Evolutionary conservation across 2,329 filamentous ascomycete genomes (phyloP), one percentile per base, ranked within the genome.

Genomic region (Stachybotrys elegans): DNA sequence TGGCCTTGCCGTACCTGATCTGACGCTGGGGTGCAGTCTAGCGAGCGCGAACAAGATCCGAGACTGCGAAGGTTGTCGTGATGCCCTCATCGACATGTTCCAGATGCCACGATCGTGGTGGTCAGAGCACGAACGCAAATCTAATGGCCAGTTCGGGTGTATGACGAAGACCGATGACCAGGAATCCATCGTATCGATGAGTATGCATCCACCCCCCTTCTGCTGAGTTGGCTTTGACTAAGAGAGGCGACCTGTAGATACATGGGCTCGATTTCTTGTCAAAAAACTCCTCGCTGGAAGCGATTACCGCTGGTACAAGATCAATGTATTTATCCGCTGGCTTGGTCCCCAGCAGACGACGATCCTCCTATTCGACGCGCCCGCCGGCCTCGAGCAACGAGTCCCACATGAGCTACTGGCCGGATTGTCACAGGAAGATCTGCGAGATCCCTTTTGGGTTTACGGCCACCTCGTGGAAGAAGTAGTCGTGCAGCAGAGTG

Each of bases 91-190:
- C 1, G 13, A 54, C 2, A 43, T 20, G 1, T 61, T 63, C 34
- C 21, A 20, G 3, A 60, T 68, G 12, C 63, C 63, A 1, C 45
- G 57, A 12, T 27, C 57, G 0, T 70, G 63, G 62, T 70, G 66
- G 67, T 56, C 61, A 1, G 48, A 55, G 5, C 57, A 61, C 27
- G 58, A 53, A 34, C 49, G 49, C 13, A 58, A 59, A 27, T 58
- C 65, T 3, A 70, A 69, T n/a, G 67, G 66, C 0, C 66, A 67
- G 23, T 67, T 70, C 47, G 67, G 66, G 1, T 59, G 56, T 38
- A 57, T 61, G 16, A 52, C 46, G 9, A 49, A 39, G 5, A 34
- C 48, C 6, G 43, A 50, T 21, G 39, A 51, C 1, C 21, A 49
- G 12, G 6, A 22, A 9, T 13, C 5, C 12, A 4, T 8, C 4